phyloP scores from a whole-genome alignment of 306 rosid genomes.

The Senna siamea region DNA sequence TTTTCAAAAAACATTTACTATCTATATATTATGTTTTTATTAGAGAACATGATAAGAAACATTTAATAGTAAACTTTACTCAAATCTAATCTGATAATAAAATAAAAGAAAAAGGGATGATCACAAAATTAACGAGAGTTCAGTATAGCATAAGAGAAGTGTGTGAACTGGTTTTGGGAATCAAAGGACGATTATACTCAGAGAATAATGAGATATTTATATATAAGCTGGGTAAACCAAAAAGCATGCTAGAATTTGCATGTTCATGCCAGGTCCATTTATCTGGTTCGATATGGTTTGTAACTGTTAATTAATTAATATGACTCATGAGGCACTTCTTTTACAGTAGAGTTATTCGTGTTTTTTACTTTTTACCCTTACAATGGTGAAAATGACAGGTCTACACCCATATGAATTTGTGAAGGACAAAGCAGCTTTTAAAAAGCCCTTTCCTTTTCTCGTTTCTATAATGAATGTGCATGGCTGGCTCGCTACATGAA shows the following conservation, averaged over 20 bases:
- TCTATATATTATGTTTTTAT: no score
- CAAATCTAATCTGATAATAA: not conserved
- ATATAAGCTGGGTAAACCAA: constrained; percentile 45
- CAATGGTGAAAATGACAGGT: constrained; percentile 59
- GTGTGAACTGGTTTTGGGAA: constrained; percentile 48
- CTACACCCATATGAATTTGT: constrained; percentile 50
- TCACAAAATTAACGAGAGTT: not conserved
- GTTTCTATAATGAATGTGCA: constrained; percentile 49
- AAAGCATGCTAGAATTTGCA: constrained; percentile 60
- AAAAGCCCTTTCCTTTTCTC: constrained; percentile 54
- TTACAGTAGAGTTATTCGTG: constrained; percentile 30
- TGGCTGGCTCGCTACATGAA: constrained; percentile 49
- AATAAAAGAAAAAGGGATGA: not conserved
- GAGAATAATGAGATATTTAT: constrained; percentile 60
- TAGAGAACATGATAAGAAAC: no score
- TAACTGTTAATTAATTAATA: constrained; percentile 31
- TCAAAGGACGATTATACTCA: constrained; percentile 63
- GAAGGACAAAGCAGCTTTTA: constrained; percentile 65
- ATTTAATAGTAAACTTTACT: no score
- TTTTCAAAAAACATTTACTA: no score
- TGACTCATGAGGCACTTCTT: constrained; percentile 8
- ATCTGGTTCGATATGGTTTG: constrained; percentile 2
- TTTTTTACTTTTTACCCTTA: constrained; percentile 34
- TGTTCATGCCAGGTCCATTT: constrained; percentile 42
- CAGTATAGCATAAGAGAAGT: constrained; percentile 19